A percentile compares a stretch with the other conserved stretches of the same genome.
Evolutionary conservation across 768 basidiomycete genomes (phyloP).

Genomic region (Kwoniella sp.): DNA sequence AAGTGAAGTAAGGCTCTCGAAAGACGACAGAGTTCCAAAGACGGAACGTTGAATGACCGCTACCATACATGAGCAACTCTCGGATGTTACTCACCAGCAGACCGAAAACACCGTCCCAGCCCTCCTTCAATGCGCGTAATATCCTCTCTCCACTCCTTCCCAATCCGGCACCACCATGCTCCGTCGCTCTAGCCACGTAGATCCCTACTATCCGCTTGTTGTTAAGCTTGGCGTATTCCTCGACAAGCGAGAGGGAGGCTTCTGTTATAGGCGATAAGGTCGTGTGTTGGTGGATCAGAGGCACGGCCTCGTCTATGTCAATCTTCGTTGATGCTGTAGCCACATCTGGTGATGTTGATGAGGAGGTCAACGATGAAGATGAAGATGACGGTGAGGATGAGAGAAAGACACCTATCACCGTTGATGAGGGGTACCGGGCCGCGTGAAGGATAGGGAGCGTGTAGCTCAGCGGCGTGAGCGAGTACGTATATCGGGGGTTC

Average conservation of each 20-base stretch:
- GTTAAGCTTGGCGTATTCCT: slow-evolving; percentile 24
- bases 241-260: slow-evolving; percentile 27
- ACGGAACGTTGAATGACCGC: no score
- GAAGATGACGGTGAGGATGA: slow-evolving; percentile 17
- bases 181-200: slow-evolving; percentile 26
- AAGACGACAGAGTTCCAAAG: no score
- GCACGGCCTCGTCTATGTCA: slow-evolving; percentile 24
- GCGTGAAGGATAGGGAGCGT: slow-evolving; percentile 43
- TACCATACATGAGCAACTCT: no score
- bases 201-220: slow-evolving; percentile 35
- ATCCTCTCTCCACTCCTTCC: slow-evolving; percentile 19
- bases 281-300: slow-evolving; percentile 35
- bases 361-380: neutral
- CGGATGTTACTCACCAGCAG: slow-evolving; percentile 27
- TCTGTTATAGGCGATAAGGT: slow-evolving; percentile 37
- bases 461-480: slow-evolving; percentile 26
- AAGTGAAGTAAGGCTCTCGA: no score
- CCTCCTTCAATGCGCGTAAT: slow-evolving; percentile 21
- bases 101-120: slow-evolving; percentile 23
- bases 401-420: slow-evolving; percentile 41
- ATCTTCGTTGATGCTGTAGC: neutral
- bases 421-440: slow-evolving; percentile 35
- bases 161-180: neutral
- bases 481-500: slow-evolving; percentile 8
- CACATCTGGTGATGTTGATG: slow-evolving; percentile 6